Base-by-base conservation (phyloP, 768 basidiomycete species). In the Tylopilus vinaceipallidus region DNA sequence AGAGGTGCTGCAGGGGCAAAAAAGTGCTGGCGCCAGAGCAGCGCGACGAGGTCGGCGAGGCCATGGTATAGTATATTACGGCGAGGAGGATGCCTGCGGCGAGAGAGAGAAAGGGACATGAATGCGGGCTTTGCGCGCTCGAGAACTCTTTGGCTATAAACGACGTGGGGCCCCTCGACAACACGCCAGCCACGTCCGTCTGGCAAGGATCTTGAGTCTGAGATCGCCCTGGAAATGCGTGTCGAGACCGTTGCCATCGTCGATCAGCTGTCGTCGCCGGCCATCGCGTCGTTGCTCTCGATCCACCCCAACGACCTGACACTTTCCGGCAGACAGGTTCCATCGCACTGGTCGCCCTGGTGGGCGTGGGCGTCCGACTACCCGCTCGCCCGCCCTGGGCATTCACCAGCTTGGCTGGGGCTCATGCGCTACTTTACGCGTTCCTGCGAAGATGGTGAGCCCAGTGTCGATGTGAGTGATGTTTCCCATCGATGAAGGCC, bases 1-100 rank as follows among this genome's bases (percentile, higher is more conserved):
- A 69, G 22, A 83, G 75, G 29, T 50, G 53, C n/a, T 68, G 72
- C 9, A 81, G 74, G 10, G 79, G 80, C n/a, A 0, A 79, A 81
- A 37, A 64, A 63, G 49, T 56, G 61, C 57, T 81, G 80, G 8
- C 75, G 62, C 55, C 73, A 32, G 50, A 83, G 58, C 32, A 81
- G 68, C 29, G 55, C 61, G 40, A 76, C 49, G 61, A 82, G 64
- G 8, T 70, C 64, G 24, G 60, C 60, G 26, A 73, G 54, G 49
- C 71, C 66, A 20, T 54, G 66, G 45, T 23, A 64, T n/a, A n/a
- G n/a, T n/a, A n/a, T n/a, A n/a, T n/a, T 34, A 42, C 41, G 8
- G 30, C 50, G n/a, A 51, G 45, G 47, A 44, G 62, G 53, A 54
- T 43, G 52, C 49, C 47, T 45, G 45, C 47, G 7, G 13, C 43